phyloP scores from a whole-genome alignment of 305 asterid species.

The Plantago lanceolata region DNA sequence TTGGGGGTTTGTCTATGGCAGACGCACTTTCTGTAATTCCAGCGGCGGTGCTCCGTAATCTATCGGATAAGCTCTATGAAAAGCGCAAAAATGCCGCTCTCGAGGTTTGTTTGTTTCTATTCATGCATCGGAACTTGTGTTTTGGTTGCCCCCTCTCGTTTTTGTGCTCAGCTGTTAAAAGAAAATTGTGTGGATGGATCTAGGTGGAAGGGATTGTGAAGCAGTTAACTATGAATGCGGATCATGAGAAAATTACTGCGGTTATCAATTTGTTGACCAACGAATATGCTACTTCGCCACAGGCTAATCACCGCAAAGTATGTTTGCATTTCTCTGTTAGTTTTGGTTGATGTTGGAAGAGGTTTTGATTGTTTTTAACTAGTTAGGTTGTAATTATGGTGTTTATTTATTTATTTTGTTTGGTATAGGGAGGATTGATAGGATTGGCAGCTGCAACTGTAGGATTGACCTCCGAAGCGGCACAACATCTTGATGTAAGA shows the following conservation, averaged over 20 bases:
- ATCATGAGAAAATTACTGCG: constrained; percentile 74
- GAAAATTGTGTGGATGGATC: constrained; percentile 42
- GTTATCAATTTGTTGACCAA: constrained; percentile 70
- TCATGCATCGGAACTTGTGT: constrained; percentile 8
- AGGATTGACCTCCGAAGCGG: constrained; percentile 88
- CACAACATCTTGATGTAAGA: constrained; percentile 90
- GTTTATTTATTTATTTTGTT: constrained; percentile 4
- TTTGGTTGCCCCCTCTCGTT: not conserved
- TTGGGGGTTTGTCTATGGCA: constrained; percentile 52
- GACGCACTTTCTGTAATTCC: constrained; percentile 76
- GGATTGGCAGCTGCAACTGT: constrained; percentile 98
- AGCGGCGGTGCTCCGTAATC: constrained; percentile 81
- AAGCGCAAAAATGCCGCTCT: constrained; percentile 98
- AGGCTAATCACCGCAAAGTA: constrained; percentile 92
- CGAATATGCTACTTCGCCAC: constrained; percentile 76
- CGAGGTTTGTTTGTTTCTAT: constrained; percentile 49
- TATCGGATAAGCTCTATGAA: constrained; percentile 93
- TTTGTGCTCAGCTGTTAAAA: constrained; percentile 15
- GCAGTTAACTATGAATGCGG: constrained; percentile 63
- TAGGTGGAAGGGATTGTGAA: constrained; percentile 97
- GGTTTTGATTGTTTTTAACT: constrained; percentile 6
- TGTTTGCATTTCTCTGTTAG: constrained; percentile 18
- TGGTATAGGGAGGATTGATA: constrained; percentile 82
- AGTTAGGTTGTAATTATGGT: not conserved
- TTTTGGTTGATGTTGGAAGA: constrained; percentile 1